Evolutionary conservation across 2,329 filamentous ascomycete genomes (phyloP).

Genomic region (Colletotrichum sp.): DNA sequence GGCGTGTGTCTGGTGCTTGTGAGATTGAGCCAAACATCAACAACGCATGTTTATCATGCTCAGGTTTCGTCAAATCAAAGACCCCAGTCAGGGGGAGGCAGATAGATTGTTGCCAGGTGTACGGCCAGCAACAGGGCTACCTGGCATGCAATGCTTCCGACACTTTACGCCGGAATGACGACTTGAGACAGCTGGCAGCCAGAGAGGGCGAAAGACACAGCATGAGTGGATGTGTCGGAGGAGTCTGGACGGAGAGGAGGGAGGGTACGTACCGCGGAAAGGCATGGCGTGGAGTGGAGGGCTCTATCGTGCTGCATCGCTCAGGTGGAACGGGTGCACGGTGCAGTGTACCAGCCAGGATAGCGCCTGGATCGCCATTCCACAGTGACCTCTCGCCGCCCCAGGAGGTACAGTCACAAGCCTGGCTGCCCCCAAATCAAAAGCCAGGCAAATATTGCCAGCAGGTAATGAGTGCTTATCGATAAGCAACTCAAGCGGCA

Average conservation of each 20-base stretch:
- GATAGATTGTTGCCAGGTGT: neutral
- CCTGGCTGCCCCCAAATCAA: neutral
- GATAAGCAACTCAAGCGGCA: conserved; percentile 3
- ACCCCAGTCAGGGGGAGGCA: neutral
- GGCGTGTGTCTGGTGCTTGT: neutral
- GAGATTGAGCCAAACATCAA: neutral
- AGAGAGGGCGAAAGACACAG: neutral
- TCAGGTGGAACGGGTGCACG: conserved; percentile 12
- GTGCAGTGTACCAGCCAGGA: neutral
- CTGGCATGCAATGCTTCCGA: neutral
- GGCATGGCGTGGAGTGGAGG: neutral
- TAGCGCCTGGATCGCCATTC: neutral
- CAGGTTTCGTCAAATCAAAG: neutral
- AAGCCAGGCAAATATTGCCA: neutral
- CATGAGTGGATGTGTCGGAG: neutral
- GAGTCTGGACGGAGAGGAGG: neutral
- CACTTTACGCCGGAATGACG: neutral
- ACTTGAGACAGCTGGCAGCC: neutral
- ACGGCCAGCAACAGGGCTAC: neutral
- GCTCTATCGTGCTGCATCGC: neutral
- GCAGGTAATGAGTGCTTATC: neutral
- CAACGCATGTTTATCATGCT: neutral
- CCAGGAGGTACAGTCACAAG: neutral
- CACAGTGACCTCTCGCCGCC: neutral
- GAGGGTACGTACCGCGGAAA: neutral